Base-by-base conservation (phyloP, 352 stramenopile species). In the Pythium angustatum region DNA sequence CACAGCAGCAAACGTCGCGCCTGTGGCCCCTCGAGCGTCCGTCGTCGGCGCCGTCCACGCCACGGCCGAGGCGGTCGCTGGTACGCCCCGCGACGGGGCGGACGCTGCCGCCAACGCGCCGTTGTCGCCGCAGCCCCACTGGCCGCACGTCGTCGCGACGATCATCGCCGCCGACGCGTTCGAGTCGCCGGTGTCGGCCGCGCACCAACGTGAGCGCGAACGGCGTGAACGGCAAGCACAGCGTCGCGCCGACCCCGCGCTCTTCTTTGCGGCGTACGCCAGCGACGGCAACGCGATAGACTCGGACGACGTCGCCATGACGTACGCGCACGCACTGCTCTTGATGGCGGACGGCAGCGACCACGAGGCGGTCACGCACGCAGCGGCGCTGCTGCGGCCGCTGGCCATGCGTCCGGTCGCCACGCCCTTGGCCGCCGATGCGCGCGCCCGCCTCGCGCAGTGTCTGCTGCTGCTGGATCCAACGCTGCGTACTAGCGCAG, bases 311-410 rank as follows among this genome's bases (percentile, higher is more conserved):
- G 61, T 77, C 10, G 51, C 71, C 40, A 55, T 69, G 43, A 47
- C 55, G 19, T 89, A 84, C 62, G 76, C 76, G 2, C 66, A 79
- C 21, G 78, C 80, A 19, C 66, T 89, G 58, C 43, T 82, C 28
- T 45, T 86, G 19, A 71, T 79, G 62, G 54, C 72, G 8, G 55
- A 66, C 7, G 49, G 21, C 12, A n/a, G 17, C n/a, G 31, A 44
- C 5, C 60, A 56, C 21, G 55, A 79, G 12, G 85, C 77, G 48
- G 58, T 38, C 1, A 34, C 5, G 5, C 31, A 47, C 2, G 48
- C 55, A 24, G 78, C 64, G 21, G 60, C 62, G 5, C 40, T 83
- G 44, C 62, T 83, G 38, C 67, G 73, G 31, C 11, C 75, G 41
- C 54, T 62, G 14, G 61, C 53, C 59, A 41, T 40, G 31, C 76